Evolutionary conservation across 78 protist species (phyloP).

Genomic region (Chrysochromulina tobinii): DNA sequence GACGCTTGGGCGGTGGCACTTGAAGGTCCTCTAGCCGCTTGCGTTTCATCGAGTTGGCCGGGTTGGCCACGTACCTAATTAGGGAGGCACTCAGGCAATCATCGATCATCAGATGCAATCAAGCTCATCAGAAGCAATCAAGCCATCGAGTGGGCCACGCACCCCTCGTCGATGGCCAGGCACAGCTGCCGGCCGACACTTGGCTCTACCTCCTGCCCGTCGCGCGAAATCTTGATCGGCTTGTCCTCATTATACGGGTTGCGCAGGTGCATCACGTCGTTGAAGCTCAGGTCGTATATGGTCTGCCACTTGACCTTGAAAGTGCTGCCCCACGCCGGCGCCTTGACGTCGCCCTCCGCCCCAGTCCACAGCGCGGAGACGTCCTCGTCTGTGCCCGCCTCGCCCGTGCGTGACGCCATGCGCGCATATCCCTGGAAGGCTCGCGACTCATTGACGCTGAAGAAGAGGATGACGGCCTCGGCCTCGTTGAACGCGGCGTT

Average conservation of each 20-base stretch:
- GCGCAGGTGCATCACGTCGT: neutral
- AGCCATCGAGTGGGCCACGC: too few relatives aligned
- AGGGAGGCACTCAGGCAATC: too few relatives aligned
- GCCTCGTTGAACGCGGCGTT: neutral
- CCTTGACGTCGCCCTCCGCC: neutral
- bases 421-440: neutral
- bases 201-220: neutral
- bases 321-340: neutral
- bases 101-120: too few relatives aligned
- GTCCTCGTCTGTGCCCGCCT: neutral
- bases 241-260: neutral
- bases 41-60: too few relatives aligned
- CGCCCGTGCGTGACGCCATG: neutral
- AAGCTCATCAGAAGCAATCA: too few relatives aligned
- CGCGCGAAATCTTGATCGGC: neutral
- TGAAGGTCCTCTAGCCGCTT: too few relatives aligned
- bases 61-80: too few relatives aligned
- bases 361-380: neutral
- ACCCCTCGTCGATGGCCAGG: too few relatives aligned
- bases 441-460: neutral
- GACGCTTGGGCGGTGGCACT: too few relatives aligned
- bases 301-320: neutral
- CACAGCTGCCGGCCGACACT: neutral
- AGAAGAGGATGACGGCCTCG: neutral
- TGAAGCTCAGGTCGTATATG: neutral